Conservation (phyloP, 83 land plant genomes). For the Thuja plicata region DNA sequence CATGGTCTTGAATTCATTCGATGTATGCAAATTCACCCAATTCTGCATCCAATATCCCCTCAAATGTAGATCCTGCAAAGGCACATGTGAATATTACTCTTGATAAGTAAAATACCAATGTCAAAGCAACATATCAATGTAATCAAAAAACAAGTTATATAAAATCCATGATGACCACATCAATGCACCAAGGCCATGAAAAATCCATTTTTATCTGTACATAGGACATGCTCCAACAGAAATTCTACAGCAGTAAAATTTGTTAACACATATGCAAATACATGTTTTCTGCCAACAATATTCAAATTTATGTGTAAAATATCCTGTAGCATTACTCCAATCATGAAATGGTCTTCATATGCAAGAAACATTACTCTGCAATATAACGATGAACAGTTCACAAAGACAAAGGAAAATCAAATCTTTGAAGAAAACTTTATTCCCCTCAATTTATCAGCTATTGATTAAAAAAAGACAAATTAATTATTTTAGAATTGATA, state of each 20-base stretch:
- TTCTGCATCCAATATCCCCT: slow-evolving; percentile 94
- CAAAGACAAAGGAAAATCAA: not conserved
- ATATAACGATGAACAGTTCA: not conserved
- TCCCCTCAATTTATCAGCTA: not conserved
- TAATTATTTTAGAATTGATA: too few species aligned
- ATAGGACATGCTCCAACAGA: not conserved
- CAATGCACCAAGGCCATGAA: not conserved
- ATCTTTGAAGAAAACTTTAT: not conserved
- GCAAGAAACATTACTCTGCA: not conserved
- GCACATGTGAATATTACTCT: not conserved
- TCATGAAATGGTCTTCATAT: not conserved
- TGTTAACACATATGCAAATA: not conserved
- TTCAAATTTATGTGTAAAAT: not conserved
- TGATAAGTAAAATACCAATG: not conserved
- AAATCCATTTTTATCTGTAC: not conserved
- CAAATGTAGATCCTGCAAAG: slow-evolving; percentile 73
- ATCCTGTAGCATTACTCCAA: not conserved
- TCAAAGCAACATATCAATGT: not conserved
- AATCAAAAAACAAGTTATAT: not conserved
- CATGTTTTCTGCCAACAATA: not conserved
- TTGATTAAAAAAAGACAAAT: too few species aligned
- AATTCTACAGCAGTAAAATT: not conserved
- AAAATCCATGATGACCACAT: not conserved
- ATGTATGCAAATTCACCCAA: slow-evolving; percentile 67
- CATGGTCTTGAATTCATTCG: slow-evolving; percentile 60